These are phyloP conservation scores for Euphorbia tirucalli DNA, from an alignment of 345 rosid species.

Conservation along the genomic window DNA sequence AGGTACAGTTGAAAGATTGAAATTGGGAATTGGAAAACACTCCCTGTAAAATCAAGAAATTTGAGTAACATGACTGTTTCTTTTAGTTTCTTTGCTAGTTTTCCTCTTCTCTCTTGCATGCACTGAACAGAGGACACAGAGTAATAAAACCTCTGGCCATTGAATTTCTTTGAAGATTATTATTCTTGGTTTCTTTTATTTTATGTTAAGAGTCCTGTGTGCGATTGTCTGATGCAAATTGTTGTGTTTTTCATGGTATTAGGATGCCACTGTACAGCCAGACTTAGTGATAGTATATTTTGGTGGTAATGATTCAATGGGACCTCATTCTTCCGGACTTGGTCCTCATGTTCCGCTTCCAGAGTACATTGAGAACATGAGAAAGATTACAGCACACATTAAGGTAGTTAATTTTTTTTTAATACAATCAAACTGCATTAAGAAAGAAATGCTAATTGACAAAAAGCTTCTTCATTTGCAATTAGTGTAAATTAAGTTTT, in stretches of 20 bases:
- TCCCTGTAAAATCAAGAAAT: neutral
- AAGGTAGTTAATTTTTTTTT: slow-evolving; percentile 45
- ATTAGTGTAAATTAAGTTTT: too few species aligned
- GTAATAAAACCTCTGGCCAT: neutral
- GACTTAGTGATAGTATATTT: slow-evolving; percentile 82
- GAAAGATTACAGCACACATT: slow-evolving; percentile 68
- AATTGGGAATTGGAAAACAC: neutral
- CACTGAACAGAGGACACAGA: neutral
- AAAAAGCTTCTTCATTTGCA: slow-evolving; percentile 1
- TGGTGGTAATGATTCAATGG: slow-evolving; percentile 98
- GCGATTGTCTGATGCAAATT: neutral
- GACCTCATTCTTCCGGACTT: slow-evolving; percentile 84
- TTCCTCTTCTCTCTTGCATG: neutral
- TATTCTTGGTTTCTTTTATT: neutral
- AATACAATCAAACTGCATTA: neutral
- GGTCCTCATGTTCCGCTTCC: slow-evolving; percentile 92
- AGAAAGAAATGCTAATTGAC: neutral
- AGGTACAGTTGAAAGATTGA: neutral
- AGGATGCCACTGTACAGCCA: slow-evolving; percentile 81
- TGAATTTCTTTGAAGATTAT: neutral
- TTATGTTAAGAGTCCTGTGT: neutral
- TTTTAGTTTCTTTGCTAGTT: neutral
- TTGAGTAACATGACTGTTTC: neutral
- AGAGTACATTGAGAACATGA: slow-evolving; percentile 79
- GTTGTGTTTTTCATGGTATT: neutral